Evolutionary conservation across 2,329 filamentous ascomycete species (phyloP).

Genomic region (Rhynchosporium graminicola): DNA sequence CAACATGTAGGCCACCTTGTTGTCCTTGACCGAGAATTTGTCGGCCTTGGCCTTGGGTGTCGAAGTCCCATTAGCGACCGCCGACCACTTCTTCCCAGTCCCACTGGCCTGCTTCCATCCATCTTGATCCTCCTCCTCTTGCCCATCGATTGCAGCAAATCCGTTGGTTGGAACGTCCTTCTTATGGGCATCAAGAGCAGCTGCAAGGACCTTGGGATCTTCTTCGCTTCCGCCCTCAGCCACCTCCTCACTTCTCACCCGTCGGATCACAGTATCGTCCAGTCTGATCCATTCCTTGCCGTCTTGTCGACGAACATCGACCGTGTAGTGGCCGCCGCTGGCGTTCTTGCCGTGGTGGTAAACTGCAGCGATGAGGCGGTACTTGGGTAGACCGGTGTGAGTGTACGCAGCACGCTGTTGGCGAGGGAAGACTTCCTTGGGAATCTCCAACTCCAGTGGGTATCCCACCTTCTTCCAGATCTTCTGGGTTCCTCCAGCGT

Average conservation of each 20-base stretch:
- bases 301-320: conserved; percentile 93
- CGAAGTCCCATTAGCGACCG: conserved; percentile 64
- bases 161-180: conserved; percentile 66
- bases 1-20: conserved; percentile 94
- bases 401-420: conserved; percentile 66
- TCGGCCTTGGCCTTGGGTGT: conserved; percentile 61
- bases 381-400: conserved; percentile 74
- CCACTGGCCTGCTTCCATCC: conserved; percentile 89
- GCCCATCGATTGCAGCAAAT: conserved; percentile 65
- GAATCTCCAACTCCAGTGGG: conserved; percentile 90
- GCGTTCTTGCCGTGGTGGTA: conserved; percentile 98
- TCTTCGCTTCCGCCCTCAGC: conserved; percentile 83
- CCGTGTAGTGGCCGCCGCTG: conserved; percentile 94
- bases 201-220: conserved; percentile 67
- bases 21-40: conserved; percentile 71
- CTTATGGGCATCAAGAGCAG: conserved; percentile 67
- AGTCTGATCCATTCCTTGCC: conserved; percentile 94
- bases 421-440: conserved; percentile 81
- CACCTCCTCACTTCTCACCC: conserved; percentile 84
- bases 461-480: conserved; percentile 99
- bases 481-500: conserved; percentile 84
- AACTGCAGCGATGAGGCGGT: conserved; percentile 84
- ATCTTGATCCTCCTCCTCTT: conserved; percentile 69
- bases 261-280: conserved; percentile 87
- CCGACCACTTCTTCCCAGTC: conserved; percentile 70